phyloP scores from a whole-genome alignment of 1,284 basidiomycete genomes.

The Exsudoporus floridanus region DNA sequence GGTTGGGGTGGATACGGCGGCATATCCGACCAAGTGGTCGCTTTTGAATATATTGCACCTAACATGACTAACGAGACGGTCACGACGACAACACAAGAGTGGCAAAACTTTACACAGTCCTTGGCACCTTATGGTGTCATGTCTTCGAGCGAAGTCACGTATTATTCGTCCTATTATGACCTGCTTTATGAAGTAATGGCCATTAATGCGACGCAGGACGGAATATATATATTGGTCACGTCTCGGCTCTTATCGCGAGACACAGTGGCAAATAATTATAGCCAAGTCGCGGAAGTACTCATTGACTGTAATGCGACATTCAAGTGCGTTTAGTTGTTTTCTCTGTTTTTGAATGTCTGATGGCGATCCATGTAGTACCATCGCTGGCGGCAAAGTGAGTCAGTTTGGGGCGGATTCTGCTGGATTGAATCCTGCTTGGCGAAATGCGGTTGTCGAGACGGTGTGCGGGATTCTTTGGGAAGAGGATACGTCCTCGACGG shows the following conservation, averaged over 20 bases:
- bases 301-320: not conserved
- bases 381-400: conserved; percentile 42
- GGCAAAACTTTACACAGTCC: conserved; percentile 31
- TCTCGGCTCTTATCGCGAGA: conserved; percentile 41
- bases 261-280: conserved; percentile 22
- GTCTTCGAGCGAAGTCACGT: conserved; percentile 8
- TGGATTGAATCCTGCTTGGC: conserved; percentile 46
- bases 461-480: conserved; percentile 32
- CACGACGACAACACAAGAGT: conserved; percentile 34
- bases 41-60: conserved; percentile 29
- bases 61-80: conserved; percentile 37
- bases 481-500: conserved; percentile 28
- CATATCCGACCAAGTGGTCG: conserved; percentile 7
- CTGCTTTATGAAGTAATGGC: conserved; percentile 25
- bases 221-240: conserved; percentile 29
- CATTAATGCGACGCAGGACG: conserved; percentile 2
- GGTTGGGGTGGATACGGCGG: conserved; percentile 28
- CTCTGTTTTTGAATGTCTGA: not conserved
- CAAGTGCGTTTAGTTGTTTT: not conserved
- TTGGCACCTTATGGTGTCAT: conserved; percentile 24
- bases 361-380: conserved; percentile 25
- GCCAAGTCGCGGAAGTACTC: conserved; percentile 4
- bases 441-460: conserved; percentile 37
- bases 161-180: conserved; percentile 31
- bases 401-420: conserved; percentile 37